These are phyloP conservation scores for Xylaria sp. DNA, from an alignment of 2,329 filamentous ascomycete species.

Conservation along the genomic window DNA sequence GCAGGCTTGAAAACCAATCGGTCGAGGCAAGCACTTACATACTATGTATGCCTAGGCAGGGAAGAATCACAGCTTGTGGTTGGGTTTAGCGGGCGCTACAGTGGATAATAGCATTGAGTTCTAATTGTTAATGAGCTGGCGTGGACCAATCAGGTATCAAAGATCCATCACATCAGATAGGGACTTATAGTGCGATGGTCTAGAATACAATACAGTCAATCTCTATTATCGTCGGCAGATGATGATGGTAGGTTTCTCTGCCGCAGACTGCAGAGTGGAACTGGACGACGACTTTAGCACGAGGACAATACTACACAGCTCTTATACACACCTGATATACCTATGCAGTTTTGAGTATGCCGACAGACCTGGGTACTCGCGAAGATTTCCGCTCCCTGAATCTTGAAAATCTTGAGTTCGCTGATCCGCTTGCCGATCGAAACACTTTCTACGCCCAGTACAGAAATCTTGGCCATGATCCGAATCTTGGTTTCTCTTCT, in stretches of 20 bases:
- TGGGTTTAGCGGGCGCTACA: slow-evolving; percentile 4
- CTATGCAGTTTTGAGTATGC: not conserved
- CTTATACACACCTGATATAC: too few relatives aligned
- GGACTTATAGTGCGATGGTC: not conserved
- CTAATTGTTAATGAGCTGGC: not conserved
- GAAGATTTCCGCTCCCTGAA: slow-evolving; percentile 21
- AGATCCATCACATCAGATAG: not conserved
- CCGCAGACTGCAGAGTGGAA: not conserved
- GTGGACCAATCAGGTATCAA: not conserved
- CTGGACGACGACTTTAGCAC: not conserved
- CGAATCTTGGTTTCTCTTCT: slow-evolving; percentile 26
- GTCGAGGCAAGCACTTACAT: not conserved
- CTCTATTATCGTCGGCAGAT: not conserved
- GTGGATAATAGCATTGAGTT: slow-evolving; percentile 5
- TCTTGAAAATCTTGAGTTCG: slow-evolving; percentile 5
- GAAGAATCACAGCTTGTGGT: too few relatives aligned
- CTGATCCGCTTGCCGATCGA: slow-evolving; percentile 29
- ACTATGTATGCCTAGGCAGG: too few relatives aligned
- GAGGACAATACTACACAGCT: not conserved
- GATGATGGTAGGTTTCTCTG: not conserved
- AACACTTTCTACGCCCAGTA: slow-evolving; percentile 16
- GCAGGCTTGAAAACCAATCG: not conserved
- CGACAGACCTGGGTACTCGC: not conserved
- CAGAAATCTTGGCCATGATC: slow-evolving; percentile 25
- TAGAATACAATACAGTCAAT: not conserved